Evolutionary conservation across 176 grass and related monocot species (phyloP).

Genomic region (Bromus sterilis): DNA sequence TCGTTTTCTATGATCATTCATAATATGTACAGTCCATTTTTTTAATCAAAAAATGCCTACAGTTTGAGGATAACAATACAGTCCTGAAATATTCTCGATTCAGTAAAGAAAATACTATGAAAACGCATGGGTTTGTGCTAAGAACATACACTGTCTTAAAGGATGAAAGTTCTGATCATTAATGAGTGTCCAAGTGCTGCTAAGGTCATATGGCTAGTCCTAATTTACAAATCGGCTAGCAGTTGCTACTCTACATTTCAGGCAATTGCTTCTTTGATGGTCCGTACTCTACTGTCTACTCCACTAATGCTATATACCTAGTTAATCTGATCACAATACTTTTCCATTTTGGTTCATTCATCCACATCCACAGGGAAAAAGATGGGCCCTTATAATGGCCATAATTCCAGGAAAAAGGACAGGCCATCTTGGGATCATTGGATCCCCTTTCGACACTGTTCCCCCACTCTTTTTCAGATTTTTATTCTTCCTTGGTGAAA

Average conservation of each 20-base stretch:
- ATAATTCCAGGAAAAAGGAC: conserved; percentile 18
- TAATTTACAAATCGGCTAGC: conserved; percentile 22
- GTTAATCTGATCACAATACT: conserved; percentile 5
- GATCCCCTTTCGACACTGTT: conserved; percentile 43
- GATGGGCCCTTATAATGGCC: no score
- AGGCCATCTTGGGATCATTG: conserved; percentile 35
- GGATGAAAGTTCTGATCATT: no score
- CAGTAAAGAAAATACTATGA: no score
- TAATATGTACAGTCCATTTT: no score
- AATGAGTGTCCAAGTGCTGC: conserved; percentile 16
- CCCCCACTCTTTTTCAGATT: not conserved
- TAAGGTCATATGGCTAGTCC: conserved; percentile 2
- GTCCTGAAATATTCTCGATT: no score
- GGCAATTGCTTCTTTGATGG: not conserved
- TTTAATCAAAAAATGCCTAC: no score
- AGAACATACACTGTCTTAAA: no score
- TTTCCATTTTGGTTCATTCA: not conserved
- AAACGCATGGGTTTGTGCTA: no score
- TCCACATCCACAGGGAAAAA: not conserved
- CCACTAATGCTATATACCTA: conserved; percentile 12
- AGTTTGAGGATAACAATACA: no score
- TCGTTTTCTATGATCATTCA: no score
- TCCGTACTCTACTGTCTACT: conserved; percentile 14
- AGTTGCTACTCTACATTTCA: conserved; percentile 32
- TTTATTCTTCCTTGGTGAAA: conserved; percentile 21